phyloP scores from a whole-genome alignment of 768 basidiomycete genomes.

The Hypholoma fasciculare region DNA sequence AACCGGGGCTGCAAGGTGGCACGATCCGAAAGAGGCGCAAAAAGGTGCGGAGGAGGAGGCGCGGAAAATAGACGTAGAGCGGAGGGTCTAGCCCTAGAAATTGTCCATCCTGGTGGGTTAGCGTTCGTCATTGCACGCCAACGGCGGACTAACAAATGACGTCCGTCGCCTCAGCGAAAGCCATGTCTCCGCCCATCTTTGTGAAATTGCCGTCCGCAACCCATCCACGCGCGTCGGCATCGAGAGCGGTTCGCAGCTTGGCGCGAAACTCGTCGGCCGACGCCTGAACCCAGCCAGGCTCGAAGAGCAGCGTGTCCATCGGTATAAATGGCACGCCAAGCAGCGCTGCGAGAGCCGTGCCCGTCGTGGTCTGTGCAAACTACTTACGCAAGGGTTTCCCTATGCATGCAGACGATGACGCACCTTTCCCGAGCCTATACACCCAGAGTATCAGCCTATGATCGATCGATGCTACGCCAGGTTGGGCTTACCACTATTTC shows the following conservation, averaged over 20 bases:
- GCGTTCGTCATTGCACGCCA: no score
- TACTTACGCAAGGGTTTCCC: no score
- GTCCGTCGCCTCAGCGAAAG: constrained; percentile 45
- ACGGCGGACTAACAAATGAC: constrained; percentile 46
- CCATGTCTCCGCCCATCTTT: constrained; percentile 26
- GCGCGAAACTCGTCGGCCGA: constrained; percentile 29
- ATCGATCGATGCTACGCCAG: not conserved
- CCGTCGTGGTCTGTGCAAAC: constrained; percentile 46
- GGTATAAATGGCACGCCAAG: constrained; percentile 46
- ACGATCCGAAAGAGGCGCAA: constrained; percentile 37
- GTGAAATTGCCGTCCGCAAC: constrained; percentile 53
- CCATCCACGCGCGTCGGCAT: constrained; percentile 42
- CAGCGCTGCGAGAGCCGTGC: constrained; percentile 37
- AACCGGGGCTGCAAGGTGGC: constrained; percentile 48
- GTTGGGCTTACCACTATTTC: constrained; percentile 18
- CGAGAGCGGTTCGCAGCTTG: constrained; percentile 29
- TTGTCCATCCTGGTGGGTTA: no score
- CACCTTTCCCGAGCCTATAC: constrained; percentile 14
- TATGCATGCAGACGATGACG: not conserved
- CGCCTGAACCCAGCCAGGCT: constrained; percentile 44
- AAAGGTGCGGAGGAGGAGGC: constrained; percentile 53
- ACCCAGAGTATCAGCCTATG: not conserved
- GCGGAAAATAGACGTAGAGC: constrained; percentile 58
- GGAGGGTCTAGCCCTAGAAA: constrained; percentile 68
- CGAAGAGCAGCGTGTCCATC: constrained; percentile 50